Percentiles rank a stretch among this genome's conserved stretches.
Conservation (phyloP, 1,284 basidiomycete species). For the Cryptococcus sp. region DNA sequence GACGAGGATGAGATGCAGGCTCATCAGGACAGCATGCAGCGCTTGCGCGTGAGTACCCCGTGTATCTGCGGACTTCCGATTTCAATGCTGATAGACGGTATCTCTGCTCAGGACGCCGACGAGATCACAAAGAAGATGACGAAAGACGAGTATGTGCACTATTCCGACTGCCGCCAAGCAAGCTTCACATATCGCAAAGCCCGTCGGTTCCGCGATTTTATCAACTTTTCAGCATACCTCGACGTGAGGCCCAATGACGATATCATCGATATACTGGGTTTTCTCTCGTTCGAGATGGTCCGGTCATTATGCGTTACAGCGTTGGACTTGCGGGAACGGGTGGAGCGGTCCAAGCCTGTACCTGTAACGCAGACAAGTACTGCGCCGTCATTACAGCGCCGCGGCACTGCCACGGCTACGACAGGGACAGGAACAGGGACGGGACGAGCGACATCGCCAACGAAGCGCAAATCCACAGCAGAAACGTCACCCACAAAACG, state of each 20-base stretch:
- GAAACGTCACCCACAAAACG: slow-evolving; percentile 41
- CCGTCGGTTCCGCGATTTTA: slow-evolving; percentile 93
- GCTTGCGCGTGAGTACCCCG: slow-evolving; percentile 65
- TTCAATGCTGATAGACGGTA: slow-evolving; percentile 6
- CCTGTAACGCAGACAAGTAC: slow-evolving; percentile 3
- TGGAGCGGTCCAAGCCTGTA: slow-evolving; percentile 27
- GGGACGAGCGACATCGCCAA: slow-evolving; percentile 10
- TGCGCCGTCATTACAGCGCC: not conserved
- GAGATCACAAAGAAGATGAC: slow-evolving; percentile 96
- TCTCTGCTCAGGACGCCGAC: slow-evolving; percentile 76
- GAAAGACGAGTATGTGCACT: slow-evolving; percentile 93
- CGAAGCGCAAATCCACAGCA: slow-evolving; percentile 24
- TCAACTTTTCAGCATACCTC: slow-evolving; percentile 84
- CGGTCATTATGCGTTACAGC: slow-evolving; percentile 85
- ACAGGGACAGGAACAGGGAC: slow-evolving; percentile 1
- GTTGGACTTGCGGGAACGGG: slow-evolving; percentile 62
- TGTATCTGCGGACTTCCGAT: not conserved
- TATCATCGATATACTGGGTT: slow-evolving; percentile 94
- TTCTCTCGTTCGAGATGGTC: slow-evolving; percentile 96
- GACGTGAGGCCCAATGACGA: slow-evolving; percentile 93
- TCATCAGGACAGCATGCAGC: slow-evolving; percentile 86
- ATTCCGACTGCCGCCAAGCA: slow-evolving; percentile 94
- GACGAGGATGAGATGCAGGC: slow-evolving; percentile 96
- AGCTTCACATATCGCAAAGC: slow-evolving; percentile 96
- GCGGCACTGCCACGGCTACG: not conserved